Evolutionary conservation across 257 asterid species (phyloP).

Genomic region (Cruciata laevipes): DNA sequence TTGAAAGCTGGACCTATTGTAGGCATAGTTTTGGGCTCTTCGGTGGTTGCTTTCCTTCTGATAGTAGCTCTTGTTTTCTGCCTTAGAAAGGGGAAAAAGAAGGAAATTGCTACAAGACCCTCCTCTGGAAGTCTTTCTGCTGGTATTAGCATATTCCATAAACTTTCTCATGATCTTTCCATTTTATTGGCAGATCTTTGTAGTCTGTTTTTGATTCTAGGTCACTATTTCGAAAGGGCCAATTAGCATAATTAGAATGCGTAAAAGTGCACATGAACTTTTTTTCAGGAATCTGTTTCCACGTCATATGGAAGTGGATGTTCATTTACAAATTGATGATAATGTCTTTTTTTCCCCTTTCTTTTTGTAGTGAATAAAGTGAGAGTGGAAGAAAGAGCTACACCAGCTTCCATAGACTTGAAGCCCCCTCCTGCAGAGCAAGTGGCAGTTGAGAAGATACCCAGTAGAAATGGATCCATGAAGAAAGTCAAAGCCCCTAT

Average conservation of each 20-base stretch:
- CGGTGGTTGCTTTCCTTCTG: conserved; percentile 36
- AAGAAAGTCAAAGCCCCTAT: conserved; percentile 65
- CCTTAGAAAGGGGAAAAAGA: conserved; percentile 51
- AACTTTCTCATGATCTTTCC: neutral
- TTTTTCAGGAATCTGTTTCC: neutral
- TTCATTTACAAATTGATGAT: neutral
- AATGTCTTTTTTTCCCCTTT: neutral
- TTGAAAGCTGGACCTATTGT: conserved; percentile 62
- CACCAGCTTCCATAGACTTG: conserved; percentile 47
- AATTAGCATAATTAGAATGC: neutral
- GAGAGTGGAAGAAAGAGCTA: conserved; percentile 61
- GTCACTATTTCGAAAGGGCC: neutral
- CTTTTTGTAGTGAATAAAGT: conserved; percentile 47
- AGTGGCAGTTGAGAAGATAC: conserved; percentile 50
- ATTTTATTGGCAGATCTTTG: neutral
- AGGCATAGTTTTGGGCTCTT: conserved; percentile 78
- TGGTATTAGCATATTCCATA: conserved; percentile 21
- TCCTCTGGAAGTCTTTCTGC: conserved; percentile 55
- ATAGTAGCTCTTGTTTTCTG: conserved; percentile 57
- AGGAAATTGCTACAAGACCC: conserved; percentile 70
- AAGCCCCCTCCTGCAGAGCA: conserved; percentile 68
- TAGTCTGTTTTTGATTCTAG: neutral
- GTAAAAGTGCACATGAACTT: neutral
- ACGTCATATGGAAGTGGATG: neutral
- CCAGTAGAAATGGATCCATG: conserved; percentile 67